Percentiles rank a stretch among this genome's conserved stretches.
Evolutionary conservation across 2,329 filamentous ascomycete species (phyloP).

Genomic region (Xylaria sp.): DNA sequence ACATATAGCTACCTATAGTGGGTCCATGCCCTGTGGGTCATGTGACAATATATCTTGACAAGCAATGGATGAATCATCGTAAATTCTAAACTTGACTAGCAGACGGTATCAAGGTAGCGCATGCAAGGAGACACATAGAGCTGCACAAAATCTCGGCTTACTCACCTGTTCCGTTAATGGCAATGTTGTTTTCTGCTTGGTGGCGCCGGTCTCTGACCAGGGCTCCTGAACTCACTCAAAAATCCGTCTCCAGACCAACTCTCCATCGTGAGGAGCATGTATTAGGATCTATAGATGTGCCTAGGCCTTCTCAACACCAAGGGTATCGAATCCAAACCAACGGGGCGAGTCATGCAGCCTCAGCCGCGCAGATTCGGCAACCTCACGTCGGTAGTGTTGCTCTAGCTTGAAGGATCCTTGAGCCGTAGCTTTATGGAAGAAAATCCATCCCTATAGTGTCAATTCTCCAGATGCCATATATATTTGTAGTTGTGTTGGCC

Average conservation of each 20-base stretch:
- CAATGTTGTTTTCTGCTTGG: neutral
- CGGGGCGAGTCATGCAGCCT: slow-evolving; percentile 51
- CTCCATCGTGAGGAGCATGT: slow-evolving; percentile 51
- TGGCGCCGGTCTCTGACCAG: neutral
- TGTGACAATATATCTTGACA: neutral
- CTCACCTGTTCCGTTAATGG: slow-evolving; percentile 15
- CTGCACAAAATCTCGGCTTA: neutral
- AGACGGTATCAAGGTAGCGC: slow-evolving; percentile 13
- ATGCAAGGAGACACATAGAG: neutral
- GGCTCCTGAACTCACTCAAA: slow-evolving; percentile 34
- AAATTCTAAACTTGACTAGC: neutral
- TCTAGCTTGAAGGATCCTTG: slow-evolving; percentile 42
- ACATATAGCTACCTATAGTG: no score
- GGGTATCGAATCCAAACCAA: slow-evolving; percentile 52
- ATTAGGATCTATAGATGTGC: slow-evolving; percentile 45
- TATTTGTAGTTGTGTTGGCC: slow-evolving; percentile 42
- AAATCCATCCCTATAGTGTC: slow-evolving; percentile 51
- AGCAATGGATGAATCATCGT: neutral
- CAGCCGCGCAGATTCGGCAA: slow-evolving; percentile 52
- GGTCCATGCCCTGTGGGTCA: no score
- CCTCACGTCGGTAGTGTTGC: slow-evolving; percentile 56
- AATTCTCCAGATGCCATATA: slow-evolving; percentile 52
- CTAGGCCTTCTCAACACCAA: slow-evolving; percentile 47
- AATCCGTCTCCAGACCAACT: slow-evolving; percentile 51
- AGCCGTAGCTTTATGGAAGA: slow-evolving; percentile 49